Percentiles rank a stretch among this genome's conserved stretches.
These are phyloP conservation scores for Pseudogymnoascus sp. DNA, from an alignment of 2,329 filamentous ascomycete genomes.

Conservation along the genomic window DNA sequence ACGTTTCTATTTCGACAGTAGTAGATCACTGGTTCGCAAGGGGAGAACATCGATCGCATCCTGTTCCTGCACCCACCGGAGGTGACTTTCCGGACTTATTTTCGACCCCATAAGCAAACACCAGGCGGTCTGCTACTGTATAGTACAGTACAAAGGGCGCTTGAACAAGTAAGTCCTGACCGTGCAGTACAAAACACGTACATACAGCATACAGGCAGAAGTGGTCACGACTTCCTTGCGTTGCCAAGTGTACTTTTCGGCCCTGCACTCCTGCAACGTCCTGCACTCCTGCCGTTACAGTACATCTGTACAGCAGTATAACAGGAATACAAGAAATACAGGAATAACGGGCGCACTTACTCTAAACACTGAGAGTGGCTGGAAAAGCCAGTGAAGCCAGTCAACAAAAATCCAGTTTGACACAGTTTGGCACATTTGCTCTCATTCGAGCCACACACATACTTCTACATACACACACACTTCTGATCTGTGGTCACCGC, in stretches of 20 bases:
- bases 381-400: neutral
- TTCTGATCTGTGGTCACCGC: conserved; percentile 1
- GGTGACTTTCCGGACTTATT: too few relatives aligned
- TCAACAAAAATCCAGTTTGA: neutral
- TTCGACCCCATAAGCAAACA: neutral
- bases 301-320: neutral
- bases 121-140: neutral
- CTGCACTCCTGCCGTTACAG: neutral
- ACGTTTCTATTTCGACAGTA: neutral
- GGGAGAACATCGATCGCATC: neutral
- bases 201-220: neutral
- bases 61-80: neutral
- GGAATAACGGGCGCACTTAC: neutral
- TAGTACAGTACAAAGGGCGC: neutral
- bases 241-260: neutral
- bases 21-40: neutral
- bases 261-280: neutral
- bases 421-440: neutral
- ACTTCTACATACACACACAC: neutral
- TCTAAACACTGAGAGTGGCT: neutral
- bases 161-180: neutral
- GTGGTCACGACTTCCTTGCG: conserved; percentile 3
- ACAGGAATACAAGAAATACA: neutral
- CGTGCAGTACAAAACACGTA: neutral
- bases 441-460: neutral